Percentiles rank a stretch among this genome's conserved stretches.
Conservation (phyloP, 2,329 filamentous ascomycete species). For the Xylariomycetidae sp. region DNA sequence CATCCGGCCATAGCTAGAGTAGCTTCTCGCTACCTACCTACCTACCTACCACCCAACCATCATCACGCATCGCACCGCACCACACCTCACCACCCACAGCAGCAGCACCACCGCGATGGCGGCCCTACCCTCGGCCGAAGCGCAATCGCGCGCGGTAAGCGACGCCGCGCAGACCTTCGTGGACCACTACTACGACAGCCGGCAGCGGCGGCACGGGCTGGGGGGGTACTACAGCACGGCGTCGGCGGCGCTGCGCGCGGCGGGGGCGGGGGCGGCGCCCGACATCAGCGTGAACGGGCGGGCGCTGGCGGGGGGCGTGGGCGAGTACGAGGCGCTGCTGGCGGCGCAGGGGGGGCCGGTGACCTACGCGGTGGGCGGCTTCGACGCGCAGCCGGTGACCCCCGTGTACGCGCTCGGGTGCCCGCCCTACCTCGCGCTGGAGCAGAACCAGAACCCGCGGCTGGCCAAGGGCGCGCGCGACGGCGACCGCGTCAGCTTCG, state of each 20-base stretch:
- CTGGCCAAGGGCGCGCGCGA: slow-evolving; percentile 25
- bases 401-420: slow-evolving; percentile 54
- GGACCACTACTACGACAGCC: slow-evolving; percentile 67
- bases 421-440: slow-evolving; percentile 33
- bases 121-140: background rate
- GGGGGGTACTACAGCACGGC: slow-evolving; percentile 64
- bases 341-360: slow-evolving; percentile 46
- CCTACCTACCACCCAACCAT: background rate
- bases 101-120: slow-evolving; percentile 2
- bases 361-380: slow-evolving; percentile 67
- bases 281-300: slow-evolving; percentile 79
- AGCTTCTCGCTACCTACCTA: background rate
- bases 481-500: slow-evolving; percentile 59
- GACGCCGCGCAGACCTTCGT: slow-evolving; percentile 66
- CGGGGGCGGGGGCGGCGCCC: slow-evolving; percentile 46
- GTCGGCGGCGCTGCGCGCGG: slow-evolving; percentile 42
- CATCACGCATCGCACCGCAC: background rate
- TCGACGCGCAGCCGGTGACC: slow-evolving; percentile 75
- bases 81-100: background rate
- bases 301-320: slow-evolving; percentile 48
- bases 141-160: slow-evolving; percentile 1
- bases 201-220: slow-evolving; percentile 57
- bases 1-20: too few species aligned
- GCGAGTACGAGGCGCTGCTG: slow-evolving; percentile 63
- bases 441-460: background rate